Evolutionary conservation across 2,329 filamentous ascomycete species (phyloP).

Genomic region (Metarhizium brunneum): DNA sequence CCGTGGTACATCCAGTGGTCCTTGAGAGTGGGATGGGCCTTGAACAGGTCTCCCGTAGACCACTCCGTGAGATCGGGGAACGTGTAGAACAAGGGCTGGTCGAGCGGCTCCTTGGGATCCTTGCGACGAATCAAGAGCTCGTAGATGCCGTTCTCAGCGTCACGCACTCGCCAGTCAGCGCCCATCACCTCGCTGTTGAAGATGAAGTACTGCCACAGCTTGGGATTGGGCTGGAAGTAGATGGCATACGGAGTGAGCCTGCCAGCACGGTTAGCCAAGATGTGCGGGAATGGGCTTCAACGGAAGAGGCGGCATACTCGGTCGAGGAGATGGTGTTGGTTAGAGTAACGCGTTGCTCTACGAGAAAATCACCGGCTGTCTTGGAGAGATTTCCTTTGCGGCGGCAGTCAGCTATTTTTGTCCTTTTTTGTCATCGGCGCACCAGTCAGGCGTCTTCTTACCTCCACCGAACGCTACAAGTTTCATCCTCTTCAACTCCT

Average conservation of each 20-base stretch:
- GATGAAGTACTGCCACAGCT: conserved; percentile 34
- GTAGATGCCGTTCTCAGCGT: conserved; percentile 6
- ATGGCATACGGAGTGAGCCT: conserved; percentile 26
- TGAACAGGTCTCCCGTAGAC: conserved; percentile 27
- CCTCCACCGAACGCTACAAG: conserved; percentile 29
- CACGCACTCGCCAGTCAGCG: conserved; percentile 25
- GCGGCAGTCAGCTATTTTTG: neutral
- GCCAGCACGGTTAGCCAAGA: neutral
- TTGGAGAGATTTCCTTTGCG: conserved; percentile 25
- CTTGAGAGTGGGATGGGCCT: conserved; percentile 21
- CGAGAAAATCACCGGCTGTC: conserved; percentile 28
- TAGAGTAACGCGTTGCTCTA: conserved; percentile 23
- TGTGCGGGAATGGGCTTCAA: neutral
- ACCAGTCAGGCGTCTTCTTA: conserved; percentile 8
- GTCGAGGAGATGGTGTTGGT: conserved; percentile 31
- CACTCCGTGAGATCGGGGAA: conserved; percentile 26
- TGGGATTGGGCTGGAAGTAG: conserved; percentile 21
- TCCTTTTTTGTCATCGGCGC: neutral
- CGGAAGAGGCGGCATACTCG: conserved; percentile 22
- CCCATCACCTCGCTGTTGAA: conserved; percentile 31
- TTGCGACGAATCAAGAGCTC: conserved; percentile 29
- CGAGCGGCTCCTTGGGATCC: conserved; percentile 22
- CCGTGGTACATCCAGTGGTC: conserved; percentile 26
- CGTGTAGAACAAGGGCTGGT: conserved; percentile 26
- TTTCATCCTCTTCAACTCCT: conserved; percentile 22